Evolutionary conservation across 192 early-diverging fungal species (phyloP), one percentile per base, ranked within the genome.

Genomic region (Thoreauomyces humboldtii): DNA sequence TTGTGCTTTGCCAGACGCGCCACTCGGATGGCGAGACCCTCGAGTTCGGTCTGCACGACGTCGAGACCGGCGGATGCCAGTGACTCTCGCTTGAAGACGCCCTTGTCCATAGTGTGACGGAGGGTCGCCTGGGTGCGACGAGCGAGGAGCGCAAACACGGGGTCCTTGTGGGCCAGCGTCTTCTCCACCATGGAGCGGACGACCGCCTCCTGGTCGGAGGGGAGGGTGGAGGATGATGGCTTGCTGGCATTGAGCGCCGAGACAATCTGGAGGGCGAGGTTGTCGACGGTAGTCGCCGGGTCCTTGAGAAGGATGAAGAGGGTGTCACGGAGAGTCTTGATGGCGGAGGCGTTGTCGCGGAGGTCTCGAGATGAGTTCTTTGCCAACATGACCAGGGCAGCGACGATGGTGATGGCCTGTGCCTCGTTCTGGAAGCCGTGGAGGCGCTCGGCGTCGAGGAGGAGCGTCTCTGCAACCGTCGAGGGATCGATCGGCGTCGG

Each of bases 401-500:
- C 79, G 2, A 85, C 81, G 31, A 91, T 79, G 0, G 77, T 82
- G 24, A 91, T 51, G 0, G 82, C 80, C 53, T 92, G 89, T 0
- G 79, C 70, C 47, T 91, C 88, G 61, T 91, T 90, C 71, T 92
- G 90, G 54, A 80, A 85, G 0, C 55, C 74, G 45, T 67, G 76
- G 31, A 94, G 47, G 0, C 90, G 82, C 7, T 83, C 73, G 12
- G 73, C 70, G 63, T 94, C 92, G 50, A 93, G 60, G 2, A 60
- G 29, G 21, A 92, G 65, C 0, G 92, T 93, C 59, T 91, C 90
- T 0, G 91, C 87, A 28, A 84, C 28, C 11, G 67, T 70, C 57
- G 51, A 67, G 37, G 36, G 66, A 42, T 29, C 46, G 50, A 75
- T 63, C 37, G 76, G 60, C 5, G 61, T 70, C 37, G 59, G 76